Evolutionary conservation across 73 alveolate genomes (phyloP).

Genomic region (Breviolum minutum): DNA sequence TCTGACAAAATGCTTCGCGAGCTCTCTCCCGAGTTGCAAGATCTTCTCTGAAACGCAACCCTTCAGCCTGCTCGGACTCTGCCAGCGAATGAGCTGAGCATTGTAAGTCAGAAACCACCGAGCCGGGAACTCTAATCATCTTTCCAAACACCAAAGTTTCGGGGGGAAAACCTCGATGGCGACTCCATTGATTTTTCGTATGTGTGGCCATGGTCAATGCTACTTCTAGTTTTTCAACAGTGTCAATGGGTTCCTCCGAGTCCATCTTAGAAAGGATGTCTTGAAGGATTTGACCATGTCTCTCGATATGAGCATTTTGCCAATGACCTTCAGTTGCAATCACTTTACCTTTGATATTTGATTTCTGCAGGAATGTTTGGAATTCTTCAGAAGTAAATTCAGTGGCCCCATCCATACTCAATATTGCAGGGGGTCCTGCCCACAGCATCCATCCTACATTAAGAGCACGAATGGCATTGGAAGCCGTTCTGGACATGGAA

Average conservation of each 20-base stretch:
- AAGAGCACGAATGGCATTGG: neutral
- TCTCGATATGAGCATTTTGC: neutral
- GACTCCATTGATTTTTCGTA: neutral
- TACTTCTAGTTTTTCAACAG: neutral
- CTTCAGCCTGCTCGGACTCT: neutral
- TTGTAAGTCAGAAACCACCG: neutral
- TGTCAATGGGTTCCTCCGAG: neutral
- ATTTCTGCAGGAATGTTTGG: neutral
- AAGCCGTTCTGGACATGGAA: neutral
- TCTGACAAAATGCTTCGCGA: neutral
- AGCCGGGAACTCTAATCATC: neutral
- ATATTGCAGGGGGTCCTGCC: neutral
- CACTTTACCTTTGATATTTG: neutral
- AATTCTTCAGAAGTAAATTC: neutral
- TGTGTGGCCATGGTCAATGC: neutral
- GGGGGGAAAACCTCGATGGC: neutral
- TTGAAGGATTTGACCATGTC: constrained; percentile 22
- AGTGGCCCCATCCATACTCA: neutral
- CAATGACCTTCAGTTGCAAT: constrained; percentile 24
- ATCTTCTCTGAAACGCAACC: neutral
- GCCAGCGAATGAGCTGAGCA: neutral
- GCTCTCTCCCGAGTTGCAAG: neutral
- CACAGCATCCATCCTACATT: neutral
- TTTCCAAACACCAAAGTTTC: constrained; percentile 9
- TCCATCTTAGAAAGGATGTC: neutral